Evolutionary conservation across 805 yeast species (phyloP).

Genomic region (Maudiozyma bulderi): DNA sequence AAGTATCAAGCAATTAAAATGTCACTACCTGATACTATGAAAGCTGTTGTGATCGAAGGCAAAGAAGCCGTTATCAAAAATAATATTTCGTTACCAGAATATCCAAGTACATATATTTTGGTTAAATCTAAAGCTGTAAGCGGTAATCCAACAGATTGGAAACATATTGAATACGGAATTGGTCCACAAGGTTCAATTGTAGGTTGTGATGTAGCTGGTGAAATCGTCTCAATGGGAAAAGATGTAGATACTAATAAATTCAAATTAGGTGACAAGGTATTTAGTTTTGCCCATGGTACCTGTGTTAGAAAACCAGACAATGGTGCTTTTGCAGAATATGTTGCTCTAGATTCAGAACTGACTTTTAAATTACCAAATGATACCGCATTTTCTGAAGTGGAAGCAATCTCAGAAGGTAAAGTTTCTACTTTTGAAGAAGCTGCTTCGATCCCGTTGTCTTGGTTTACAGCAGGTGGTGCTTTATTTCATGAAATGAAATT

Average conservation of each 20-base stretch:
- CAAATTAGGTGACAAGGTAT: slow-evolving; percentile 46
- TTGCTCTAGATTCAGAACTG: slow-evolving; percentile 20
- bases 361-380: slow-evolving; percentile 11
- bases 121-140: slow-evolving; percentile 47
- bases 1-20: not conserved
- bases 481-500: slow-evolving; percentile 30
- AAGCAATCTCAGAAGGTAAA: slow-evolving; percentile 28
- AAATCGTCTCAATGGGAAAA: slow-evolving; percentile 41
- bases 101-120: slow-evolving; percentile 28
- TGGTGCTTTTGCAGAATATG: slow-evolving; percentile 56
- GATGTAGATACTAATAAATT: slow-evolving; percentile 27
- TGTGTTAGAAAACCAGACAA: slow-evolving; percentile 31
- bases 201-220: slow-evolving; percentile 60
- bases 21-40: slow-evolving; percentile 26
- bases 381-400: slow-evolving; percentile 12
- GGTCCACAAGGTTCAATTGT: slow-evolving; percentile 40
- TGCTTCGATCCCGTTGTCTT: slow-evolving; percentile 49
- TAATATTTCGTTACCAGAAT: slow-evolving; percentile 25
- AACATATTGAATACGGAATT: slow-evolving; percentile 35
- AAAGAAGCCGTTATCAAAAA: slow-evolving; percentile 21
- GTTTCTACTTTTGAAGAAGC: slow-evolving; percentile 53
- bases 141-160: slow-evolving; percentile 65
- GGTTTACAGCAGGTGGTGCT: slow-evolving; percentile 40
- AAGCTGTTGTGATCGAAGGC: slow-evolving; percentile 34
- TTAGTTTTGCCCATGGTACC: slow-evolving; percentile 48